Evolutionary conservation across 2,329 filamentous ascomycete genomes (phyloP).

Genomic region (Nannizzia gypsea): DNA sequence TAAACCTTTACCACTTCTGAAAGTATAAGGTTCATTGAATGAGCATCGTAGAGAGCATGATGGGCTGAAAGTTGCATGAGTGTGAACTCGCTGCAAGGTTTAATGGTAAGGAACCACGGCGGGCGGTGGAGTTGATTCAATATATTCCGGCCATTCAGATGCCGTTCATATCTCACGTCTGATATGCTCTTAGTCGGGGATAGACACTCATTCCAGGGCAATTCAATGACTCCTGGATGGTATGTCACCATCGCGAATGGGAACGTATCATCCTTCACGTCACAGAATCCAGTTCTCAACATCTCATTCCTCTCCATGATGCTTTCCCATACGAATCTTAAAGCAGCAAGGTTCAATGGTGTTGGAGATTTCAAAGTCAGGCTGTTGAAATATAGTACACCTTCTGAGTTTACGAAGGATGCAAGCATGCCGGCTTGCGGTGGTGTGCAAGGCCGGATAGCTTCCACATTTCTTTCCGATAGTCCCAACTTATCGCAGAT

Average conservation of each 20-base stretch:
- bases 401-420: slow-evolving; percentile 56
- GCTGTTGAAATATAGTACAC: slow-evolving; percentile 64
- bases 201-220: slow-evolving; percentile 29
- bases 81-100: slow-evolving; percentile 20
- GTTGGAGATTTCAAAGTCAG: slow-evolving; percentile 42
- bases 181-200: background rate
- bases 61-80: slow-evolving; percentile 49
- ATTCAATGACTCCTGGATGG: slow-evolving; percentile 18
- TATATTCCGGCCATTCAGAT: background rate
- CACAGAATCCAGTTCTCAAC: slow-evolving; percentile 61
- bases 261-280: slow-evolving; percentile 46
- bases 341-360: slow-evolving; percentile 25
- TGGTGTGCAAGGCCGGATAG: slow-evolving; percentile 63
- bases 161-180: background rate
- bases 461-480: slow-evolving; percentile 35
- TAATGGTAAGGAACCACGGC: slow-evolving; percentile 52
- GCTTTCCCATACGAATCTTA: slow-evolving; percentile 49
- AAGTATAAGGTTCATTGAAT: slow-evolving; percentile 56
- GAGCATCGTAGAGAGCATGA: slow-evolving; percentile 78
- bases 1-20: slow-evolving; percentile 42
- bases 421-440: slow-evolving; percentile 70
- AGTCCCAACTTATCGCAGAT: slow-evolving; percentile 26
- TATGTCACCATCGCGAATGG: slow-evolving; percentile 69
- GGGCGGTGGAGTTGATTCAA: slow-evolving; percentile 37
- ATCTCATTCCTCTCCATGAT: slow-evolving; percentile 52